Evolutionary conservation across 2,329 filamentous ascomycete species (phyloP), one percentile per base, ranked within the genome.

Genomic region (Lecanosticta acicola): DNA sequence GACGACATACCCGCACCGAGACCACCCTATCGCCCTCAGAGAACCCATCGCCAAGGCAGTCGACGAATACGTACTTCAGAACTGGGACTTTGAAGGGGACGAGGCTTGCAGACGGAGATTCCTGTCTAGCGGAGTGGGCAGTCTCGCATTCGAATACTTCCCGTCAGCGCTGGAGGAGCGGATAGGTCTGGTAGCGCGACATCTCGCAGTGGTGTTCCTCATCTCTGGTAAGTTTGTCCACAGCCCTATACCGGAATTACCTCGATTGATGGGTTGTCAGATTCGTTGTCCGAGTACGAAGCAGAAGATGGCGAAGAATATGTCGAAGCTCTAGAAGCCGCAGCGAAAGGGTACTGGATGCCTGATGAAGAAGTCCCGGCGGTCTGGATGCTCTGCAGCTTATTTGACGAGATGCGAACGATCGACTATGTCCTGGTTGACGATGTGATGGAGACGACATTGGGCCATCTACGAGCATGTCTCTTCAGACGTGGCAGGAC

Each of bases 271-370:
- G 35, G 11, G 19, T 10, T 19, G 5, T 37, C 14, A 46, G 44
- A 46, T n/a, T 41, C 38, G 14, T 24, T 46, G 8, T 13, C 21
- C 14, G 29, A 32, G 7, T 35, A 41, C 21, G 44, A 46, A 21
- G 11, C 36, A 10, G 44, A 42, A 11, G 44, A 46, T 19, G 37
- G 20, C 32, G 44, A 46, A 33, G 44, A 46, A 8, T 46, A 38
- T 17, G 24, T 46, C 21, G 33, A 37, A 42, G 44, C 44, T n/a
- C 21, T 46, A 4, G 44, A 42, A 32, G 20, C 44, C 14, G 44
- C 44, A 3, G 20, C 24, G 18, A 41, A 37, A 14, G 44, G 44
- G 2, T 32, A 38, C 21, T 46, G 44, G 44, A 11, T 38, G 19
- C 44, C 39, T 7, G 39, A 46, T 13, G 44, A 42, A 13, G 19